A percentile compares a stretch with the other conserved stretches of the same genome.
These are phyloP conservation scores for Pleurozium schreberi DNA, from an alignment of 225 moss, liverwort and hornwort species.

Conservation along the genomic window DNA sequence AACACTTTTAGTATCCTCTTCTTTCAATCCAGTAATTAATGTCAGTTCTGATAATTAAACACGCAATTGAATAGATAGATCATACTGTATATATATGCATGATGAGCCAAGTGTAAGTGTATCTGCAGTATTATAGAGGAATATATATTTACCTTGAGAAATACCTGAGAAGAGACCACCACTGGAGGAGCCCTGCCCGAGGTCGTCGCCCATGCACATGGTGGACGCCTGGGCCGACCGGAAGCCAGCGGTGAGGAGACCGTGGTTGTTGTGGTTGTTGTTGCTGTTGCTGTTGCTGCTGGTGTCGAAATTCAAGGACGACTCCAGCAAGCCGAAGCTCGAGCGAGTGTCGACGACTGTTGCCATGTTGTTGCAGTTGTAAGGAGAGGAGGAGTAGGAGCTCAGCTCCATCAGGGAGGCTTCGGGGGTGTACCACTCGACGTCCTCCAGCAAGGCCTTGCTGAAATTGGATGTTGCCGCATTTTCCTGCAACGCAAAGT, in stretches of 20 bases:
- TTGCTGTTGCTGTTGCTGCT: background rate
- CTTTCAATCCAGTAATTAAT: too few species aligned
- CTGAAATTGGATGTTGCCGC: background rate
- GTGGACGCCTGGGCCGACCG: background rate
- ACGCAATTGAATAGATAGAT: background rate
- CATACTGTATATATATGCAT: too few species aligned
- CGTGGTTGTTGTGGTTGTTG: background rate
- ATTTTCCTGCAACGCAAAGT: background rate
- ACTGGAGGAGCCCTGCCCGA: constrained; percentile 2
- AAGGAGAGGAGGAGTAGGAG: constrained; percentile 5
- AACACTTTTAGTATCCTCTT: background rate
- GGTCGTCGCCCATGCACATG: constrained; percentile 6
- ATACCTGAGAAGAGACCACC: background rate
- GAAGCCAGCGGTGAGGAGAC: constrained; percentile 12
- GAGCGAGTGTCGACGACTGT: background rate
- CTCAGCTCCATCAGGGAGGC: constrained; percentile 24
- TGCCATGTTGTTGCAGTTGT: background rate
- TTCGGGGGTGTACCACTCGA: constrained; percentile 35
- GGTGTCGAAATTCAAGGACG: constrained; percentile 7
- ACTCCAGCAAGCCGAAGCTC: constrained; percentile 14
- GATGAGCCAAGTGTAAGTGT: background rate
- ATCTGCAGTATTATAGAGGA: background rate
- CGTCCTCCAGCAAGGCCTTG: constrained; percentile 15
- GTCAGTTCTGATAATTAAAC: too few species aligned
- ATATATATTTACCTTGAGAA: background rate